These are phyloP conservation scores for Penicillium cinerascens DNA, from an alignment of 495 filamentous ascomycete genomes.

Conservation along the genomic window DNA sequence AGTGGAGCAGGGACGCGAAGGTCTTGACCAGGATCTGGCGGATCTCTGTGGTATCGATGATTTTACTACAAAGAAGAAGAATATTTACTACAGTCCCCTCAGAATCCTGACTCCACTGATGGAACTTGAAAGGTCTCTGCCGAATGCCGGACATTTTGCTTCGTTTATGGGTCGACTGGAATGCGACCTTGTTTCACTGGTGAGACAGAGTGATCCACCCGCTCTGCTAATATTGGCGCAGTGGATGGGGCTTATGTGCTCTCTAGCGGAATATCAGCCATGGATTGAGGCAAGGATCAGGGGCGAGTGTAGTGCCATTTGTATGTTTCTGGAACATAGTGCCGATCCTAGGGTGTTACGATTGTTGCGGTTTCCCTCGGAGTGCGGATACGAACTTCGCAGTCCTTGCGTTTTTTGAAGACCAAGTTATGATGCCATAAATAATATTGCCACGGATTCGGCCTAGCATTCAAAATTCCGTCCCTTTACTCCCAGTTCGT, in stretches of 20 bases:
- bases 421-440: background rate
- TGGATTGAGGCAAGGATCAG: slow-evolving; percentile 39
- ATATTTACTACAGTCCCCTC: slow-evolving; percentile 36
- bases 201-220: slow-evolving; percentile 35
- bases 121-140: slow-evolving; percentile 14
- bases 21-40: slow-evolving; percentile 32
- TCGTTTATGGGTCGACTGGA: slow-evolving; percentile 34
- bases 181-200: slow-evolving; percentile 29
- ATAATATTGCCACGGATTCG: background rate
- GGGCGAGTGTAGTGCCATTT: slow-evolving; percentile 44
- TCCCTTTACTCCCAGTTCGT: too few species aligned
- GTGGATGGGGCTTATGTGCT: slow-evolving; percentile 43
- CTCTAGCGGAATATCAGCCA: slow-evolving; percentile 27
- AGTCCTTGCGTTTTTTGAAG: background rate
- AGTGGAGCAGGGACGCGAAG: slow-evolving; percentile 28
- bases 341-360: slow-evolving; percentile 19
- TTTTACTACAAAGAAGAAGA: slow-evolving; percentile 28
- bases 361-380: slow-evolving; percentile 47
- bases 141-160: slow-evolving; percentile 21
- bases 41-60: slow-evolving; percentile 39
- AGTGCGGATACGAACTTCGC: slow-evolving; percentile 72
- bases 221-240: slow-evolving; percentile 42
- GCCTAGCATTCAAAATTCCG: too few species aligned
- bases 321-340: slow-evolving; percentile 38
- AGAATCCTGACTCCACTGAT: slow-evolving; percentile 29